Conservation (phyloP, 1,139 yeast genomes). For the Taphrina flavorubra region DNA sequence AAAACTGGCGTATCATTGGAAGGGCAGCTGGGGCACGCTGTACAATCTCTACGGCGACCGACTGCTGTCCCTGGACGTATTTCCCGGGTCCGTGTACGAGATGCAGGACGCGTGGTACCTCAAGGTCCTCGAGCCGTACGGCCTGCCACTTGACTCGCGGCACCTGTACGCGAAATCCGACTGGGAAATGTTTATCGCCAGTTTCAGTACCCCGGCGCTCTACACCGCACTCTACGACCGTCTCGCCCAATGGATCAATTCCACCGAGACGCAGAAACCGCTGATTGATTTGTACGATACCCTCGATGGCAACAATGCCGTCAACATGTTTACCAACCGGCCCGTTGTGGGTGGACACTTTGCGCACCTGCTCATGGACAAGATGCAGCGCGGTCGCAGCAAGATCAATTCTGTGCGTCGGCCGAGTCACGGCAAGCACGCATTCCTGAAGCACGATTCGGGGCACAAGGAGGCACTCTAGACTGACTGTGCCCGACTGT, state of each 20-base stretch:
- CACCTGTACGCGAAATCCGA: slow-evolving; percentile 34
- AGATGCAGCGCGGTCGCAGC: neutral
- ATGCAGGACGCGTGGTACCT: slow-evolving; percentile 24
- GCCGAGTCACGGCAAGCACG: neutral
- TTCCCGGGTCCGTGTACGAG: slow-evolving; percentile 17
- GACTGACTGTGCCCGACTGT: too few species aligned
- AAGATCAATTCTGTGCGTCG: neutral
- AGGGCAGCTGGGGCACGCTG: slow-evolving; percentile 31
- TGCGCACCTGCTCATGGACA: slow-evolving; percentile 26
- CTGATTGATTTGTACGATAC: slow-evolving; percentile 37
- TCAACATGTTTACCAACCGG: slow-evolving; percentile 26
- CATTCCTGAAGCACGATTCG: neutral
- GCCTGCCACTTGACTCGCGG: slow-evolving; percentile 34
- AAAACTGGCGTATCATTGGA: slow-evolving; percentile 34
- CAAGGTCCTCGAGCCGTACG: slow-evolving; percentile 22
- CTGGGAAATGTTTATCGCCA: slow-evolving; percentile 31
- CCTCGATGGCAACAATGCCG: slow-evolving; percentile 11
- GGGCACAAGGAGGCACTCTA: too few species aligned
- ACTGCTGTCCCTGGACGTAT: slow-evolving; percentile 2
- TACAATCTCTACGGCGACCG: slow-evolving; percentile 26
- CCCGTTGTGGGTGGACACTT: slow-evolving; percentile 38
- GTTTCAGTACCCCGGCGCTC: slow-evolving; percentile 10
- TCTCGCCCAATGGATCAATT: slow-evolving; percentile 22
- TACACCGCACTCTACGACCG: slow-evolving; percentile 1
- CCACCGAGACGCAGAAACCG: slow-evolving; percentile 18